A percentile compares a stretch with the other conserved stretches of the same genome.
Evolutionary conservation across 2,329 filamentous ascomycete species (phyloP).

Genomic region (Fusarium cicatricum): DNA sequence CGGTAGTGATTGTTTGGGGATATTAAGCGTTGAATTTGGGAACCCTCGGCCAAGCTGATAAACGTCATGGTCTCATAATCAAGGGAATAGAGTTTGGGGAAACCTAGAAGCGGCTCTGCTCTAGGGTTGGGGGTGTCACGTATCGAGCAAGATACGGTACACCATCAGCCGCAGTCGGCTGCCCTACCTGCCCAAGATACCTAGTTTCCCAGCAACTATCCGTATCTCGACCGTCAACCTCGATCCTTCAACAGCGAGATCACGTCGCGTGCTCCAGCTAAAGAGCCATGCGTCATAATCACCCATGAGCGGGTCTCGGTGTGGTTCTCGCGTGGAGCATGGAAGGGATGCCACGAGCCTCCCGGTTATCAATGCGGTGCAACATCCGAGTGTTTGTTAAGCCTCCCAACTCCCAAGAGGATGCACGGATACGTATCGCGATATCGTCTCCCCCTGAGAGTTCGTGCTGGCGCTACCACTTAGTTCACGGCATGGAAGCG

Average conservation of each 20-base stretch:
- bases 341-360: slow-evolving; percentile 18
- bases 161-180: neutral
- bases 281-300: slow-evolving; percentile 37
- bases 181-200: too few relatives aligned
- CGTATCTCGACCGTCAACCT: neutral
- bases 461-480: slow-evolving; percentile 22
- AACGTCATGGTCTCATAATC: slow-evolving; percentile 28
- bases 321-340: slow-evolving; percentile 17
- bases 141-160: neutral
- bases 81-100: slow-evolving; percentile 21
- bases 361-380: slow-evolving; percentile 9
- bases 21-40: too few relatives aligned
- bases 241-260: neutral
- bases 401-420: slow-evolving; percentile 8
- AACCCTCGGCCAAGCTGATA: slow-evolving; percentile 26
- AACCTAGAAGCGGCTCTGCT: slow-evolving; percentile 28
- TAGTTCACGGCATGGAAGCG: slow-evolving; percentile 9
- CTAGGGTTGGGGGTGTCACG: neutral
- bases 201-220: too few relatives aligned
- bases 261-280: neutral
- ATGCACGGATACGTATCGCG: slow-evolving; percentile 1
- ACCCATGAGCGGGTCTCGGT: slow-evolving; percentile 20
- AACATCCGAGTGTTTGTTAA: slow-evolving; percentile 18
- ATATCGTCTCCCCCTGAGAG: slow-evolving; percentile 9
- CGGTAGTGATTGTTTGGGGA: too few relatives aligned